These are phyloP conservation scores for Calonectria multiphialidica DNA, from an alignment of 2,329 filamentous ascomycete species.

Conservation along the genomic window DNA sequence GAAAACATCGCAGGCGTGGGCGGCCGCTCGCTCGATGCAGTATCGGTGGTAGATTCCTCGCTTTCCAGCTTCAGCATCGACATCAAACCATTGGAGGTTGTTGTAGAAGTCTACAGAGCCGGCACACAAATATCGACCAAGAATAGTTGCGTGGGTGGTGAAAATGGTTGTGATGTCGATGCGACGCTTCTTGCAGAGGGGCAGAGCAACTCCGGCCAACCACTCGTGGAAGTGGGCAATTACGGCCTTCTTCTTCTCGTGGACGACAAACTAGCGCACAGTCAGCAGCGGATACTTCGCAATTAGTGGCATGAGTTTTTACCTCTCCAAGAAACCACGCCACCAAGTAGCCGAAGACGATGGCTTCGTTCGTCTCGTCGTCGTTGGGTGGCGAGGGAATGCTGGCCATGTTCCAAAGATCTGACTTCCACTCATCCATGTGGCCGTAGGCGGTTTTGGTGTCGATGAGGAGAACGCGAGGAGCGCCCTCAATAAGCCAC, in stretches of 20 bases:
- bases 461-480: slow-evolving; percentile 92
- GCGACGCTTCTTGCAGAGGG: slow-evolving; percentile 90
- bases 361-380: slow-evolving; percentile 96
- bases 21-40: slow-evolving; percentile 94
- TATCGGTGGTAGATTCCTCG: slow-evolving; percentile 98
- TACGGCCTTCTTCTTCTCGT: slow-evolving; percentile 91
- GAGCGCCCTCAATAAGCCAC: slow-evolving; percentile 97
- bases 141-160: slow-evolving; percentile 95
- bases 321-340: slow-evolving; percentile 99
- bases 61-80: slow-evolving; percentile 96
- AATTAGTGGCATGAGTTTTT: slow-evolving; percentile 44
- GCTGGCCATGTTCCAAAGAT: slow-evolving; percentile 91
- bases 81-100: slow-evolving; percentile 96
- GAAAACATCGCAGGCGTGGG: slow-evolving; percentile 95
- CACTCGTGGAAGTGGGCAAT: slow-evolving; percentile 99
- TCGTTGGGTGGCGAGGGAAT: slow-evolving; percentile 95
- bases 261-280: slow-evolving; percentile 81
- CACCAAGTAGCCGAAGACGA: slow-evolving; percentile 96
- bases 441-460: slow-evolving; percentile 93
- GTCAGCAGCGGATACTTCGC: slow-evolving; percentile 22
- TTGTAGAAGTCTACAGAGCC: slow-evolving; percentile 99
- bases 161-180: slow-evolving; percentile 99
- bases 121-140: slow-evolving; percentile 95
- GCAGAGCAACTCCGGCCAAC: slow-evolving; percentile 93
- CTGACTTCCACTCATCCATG: slow-evolving; percentile 96